Percentiles rank a stretch among this genome's conserved stretches.
phyloP scores from a whole-genome alignment of 2,329 filamentous ascomycete genomes.

The Colletotrichum scovillei region DNA sequence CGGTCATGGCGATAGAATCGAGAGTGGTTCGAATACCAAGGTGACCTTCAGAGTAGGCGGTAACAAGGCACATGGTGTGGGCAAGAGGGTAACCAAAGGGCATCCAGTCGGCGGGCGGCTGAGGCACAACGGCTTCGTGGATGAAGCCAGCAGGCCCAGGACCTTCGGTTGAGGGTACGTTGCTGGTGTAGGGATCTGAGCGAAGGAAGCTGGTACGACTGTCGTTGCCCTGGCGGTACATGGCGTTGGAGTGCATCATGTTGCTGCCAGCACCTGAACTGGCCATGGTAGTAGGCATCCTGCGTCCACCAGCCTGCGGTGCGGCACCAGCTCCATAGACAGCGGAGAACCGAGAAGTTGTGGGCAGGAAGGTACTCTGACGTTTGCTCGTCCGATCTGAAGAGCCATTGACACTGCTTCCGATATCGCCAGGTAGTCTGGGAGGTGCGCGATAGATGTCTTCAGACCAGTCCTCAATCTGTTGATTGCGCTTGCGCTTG shows the following conservation, averaged over 20 bases:
- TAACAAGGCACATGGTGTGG: conserved; percentile 93
- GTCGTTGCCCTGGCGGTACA: conserved; percentile 77
- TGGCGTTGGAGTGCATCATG: conserved; percentile 74
- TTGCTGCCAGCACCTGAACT: conserved; percentile 84
- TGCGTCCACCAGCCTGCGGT: conserved; percentile 53
- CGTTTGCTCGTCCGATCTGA: conserved; percentile 83
- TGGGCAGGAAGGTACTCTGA: conserved; percentile 85
- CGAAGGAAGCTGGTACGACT: conserved; percentile 75
- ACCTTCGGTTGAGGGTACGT: conserved; percentile 71
- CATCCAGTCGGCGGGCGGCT: conserved; percentile 96
- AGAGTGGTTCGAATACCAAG: conserved; percentile 93
- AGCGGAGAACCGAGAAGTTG: conserved; percentile 93
- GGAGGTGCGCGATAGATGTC: conserved; percentile 95
- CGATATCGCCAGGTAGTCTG: conserved; percentile 80
- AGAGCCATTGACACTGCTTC: conserved; percentile 70
- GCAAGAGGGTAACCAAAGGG: conserved; percentile 96
- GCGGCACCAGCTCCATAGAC: conserved; percentile 81
- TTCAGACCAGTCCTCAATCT: conserved; percentile 98
- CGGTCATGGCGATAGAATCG: conserved; percentile 95
- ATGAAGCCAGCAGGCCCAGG: conserved; percentile 93
- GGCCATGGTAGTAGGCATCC: conserved; percentile 90
- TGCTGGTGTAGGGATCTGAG: conserved; percentile 64
- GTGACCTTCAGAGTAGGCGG: conserved; percentile 95
- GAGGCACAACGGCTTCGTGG: conserved; percentile 93
- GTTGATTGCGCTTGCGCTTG: conserved; percentile 85